Evolutionary conservation across 768 basidiomycete species (phyloP).

Genomic region (Naematelia aurantialba): DNA sequence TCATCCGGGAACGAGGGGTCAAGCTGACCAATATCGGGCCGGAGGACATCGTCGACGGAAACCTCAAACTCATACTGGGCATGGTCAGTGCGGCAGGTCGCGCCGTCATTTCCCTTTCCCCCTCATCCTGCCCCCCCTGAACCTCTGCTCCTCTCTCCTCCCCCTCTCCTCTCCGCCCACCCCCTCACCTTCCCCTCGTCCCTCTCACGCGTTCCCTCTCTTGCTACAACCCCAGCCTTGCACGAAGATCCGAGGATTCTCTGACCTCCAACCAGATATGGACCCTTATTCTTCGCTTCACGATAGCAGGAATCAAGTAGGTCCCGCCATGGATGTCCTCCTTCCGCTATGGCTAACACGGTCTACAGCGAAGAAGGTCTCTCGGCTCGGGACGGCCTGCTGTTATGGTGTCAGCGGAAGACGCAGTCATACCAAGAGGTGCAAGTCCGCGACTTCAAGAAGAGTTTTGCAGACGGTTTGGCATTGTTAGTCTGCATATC

Average conservation of each 20-base stretch:
- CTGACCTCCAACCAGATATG: slow-evolving; percentile 62
- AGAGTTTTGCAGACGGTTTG: slow-evolving; percentile 90
- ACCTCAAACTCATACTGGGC: slow-evolving; percentile 90
- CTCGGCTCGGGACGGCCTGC: slow-evolving; percentile 94
- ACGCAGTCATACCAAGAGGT: slow-evolving; percentile 84
- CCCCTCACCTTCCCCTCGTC: too few relatives aligned
- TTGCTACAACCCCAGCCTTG: too few relatives aligned
- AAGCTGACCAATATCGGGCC: slow-evolving; percentile 97
- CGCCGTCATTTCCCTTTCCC: too few relatives aligned
- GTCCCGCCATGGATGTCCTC: slow-evolving; percentile 37
- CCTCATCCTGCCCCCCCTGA: background rate
- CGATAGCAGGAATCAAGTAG: slow-evolving; percentile 95
- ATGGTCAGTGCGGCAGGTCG: slow-evolving; percentile 33
- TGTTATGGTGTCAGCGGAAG: slow-evolving; percentile 98
- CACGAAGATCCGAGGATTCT: too few relatives aligned
- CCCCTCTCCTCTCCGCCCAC: too few relatives aligned
- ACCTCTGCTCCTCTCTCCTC: too few relatives aligned
- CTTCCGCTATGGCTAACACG: slow-evolving; percentile 1
- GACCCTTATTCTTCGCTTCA: slow-evolving; percentile 94
- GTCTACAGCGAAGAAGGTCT: slow-evolving; percentile 83
- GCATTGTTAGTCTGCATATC: slow-evolving; percentile 66
- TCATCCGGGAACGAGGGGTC: slow-evolving; percentile 88
- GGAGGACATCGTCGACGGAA: slow-evolving; percentile 99
- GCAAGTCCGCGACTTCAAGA: slow-evolving; percentile 86
- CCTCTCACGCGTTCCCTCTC: too few relatives aligned